Evolutionary conservation across 148 eudicot genomes (phyloP).

Genomic region (Hydrangea macrophylla): DNA sequence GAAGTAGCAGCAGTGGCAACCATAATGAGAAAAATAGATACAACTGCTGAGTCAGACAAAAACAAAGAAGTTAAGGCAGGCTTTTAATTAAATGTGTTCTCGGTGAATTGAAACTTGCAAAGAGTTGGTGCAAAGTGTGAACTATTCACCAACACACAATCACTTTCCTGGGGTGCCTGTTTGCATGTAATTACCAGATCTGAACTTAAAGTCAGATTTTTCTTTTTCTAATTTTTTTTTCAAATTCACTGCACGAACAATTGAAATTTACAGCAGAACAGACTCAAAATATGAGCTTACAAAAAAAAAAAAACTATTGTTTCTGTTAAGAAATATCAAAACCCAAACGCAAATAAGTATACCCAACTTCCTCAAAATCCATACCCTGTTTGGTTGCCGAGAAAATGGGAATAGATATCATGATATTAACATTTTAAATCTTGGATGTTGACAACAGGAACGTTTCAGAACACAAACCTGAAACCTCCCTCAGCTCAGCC

Average conservation of each 20-base stretch:
- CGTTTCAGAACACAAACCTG: not conserved
- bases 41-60: constrained; percentile 2
- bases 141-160: too few relatives aligned
- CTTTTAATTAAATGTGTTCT: not conserved
- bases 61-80: not conserved
- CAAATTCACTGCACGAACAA: too few relatives aligned
- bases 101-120: not conserved
- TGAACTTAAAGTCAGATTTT: too few relatives aligned
- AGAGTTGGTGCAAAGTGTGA: not conserved
- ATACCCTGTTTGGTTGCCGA: not conserved
- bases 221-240: not conserved
- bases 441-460: not conserved
- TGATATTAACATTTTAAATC: not conserved
- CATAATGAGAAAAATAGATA: constrained; percentile 51
- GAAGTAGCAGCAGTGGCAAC: constrained; percentile 81
- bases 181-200: not conserved
- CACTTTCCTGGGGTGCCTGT: too few relatives aligned
- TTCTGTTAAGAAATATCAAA: not conserved
- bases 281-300: not conserved
- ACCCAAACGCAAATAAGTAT: not conserved
- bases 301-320: not conserved
- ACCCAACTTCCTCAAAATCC: not conserved
- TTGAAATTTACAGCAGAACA: not conserved
- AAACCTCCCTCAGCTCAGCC: not conserved
- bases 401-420: not conserved